Percentiles rank a stretch among this genome's conserved stretches.
Conservation (phyloP, 352 stramenopile genomes). For the Phytophthora syringae region DNA sequence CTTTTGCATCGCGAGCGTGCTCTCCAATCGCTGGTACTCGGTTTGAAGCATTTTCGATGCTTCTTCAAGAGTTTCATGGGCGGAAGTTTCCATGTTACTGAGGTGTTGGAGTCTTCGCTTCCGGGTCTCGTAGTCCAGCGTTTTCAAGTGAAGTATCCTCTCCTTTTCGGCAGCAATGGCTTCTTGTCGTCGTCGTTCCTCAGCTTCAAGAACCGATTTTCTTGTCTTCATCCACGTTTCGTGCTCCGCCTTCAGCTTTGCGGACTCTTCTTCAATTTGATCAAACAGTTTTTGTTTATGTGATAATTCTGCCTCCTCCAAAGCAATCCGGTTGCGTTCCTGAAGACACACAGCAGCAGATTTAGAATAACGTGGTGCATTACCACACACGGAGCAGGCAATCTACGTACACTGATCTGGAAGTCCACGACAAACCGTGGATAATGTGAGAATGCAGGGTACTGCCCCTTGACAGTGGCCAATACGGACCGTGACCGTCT, state of each 20-base stretch:
- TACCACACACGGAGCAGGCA: slow-evolving; percentile 6
- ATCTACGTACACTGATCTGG: slow-evolving; percentile 74
- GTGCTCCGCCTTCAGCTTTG: slow-evolving; percentile 65
- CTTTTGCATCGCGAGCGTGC: slow-evolving; percentile 57
- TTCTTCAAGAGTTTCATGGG: slow-evolving; percentile 69
- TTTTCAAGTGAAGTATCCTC: slow-evolving; percentile 71
- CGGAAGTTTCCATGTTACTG: slow-evolving; percentile 60
- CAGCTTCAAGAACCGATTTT: slow-evolving; percentile 54
- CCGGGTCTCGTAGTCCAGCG: slow-evolving; percentile 73
- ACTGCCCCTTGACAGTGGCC: slow-evolving; percentile 78
- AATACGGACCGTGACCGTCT: slow-evolving; percentile 27
- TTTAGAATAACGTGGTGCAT: neutral
- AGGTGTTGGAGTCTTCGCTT: slow-evolving; percentile 70
- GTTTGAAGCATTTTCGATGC: slow-evolving; percentile 65
- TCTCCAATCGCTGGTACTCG: slow-evolving; percentile 65
- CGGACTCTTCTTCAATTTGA: slow-evolving; percentile 58
- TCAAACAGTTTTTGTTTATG: slow-evolving; percentile 71
- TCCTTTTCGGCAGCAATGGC: slow-evolving; percentile 65
- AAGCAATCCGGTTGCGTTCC: slow-evolving; percentile 83
- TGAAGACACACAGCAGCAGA: slow-evolving; percentile 28
- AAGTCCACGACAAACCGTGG: slow-evolving; percentile 85
- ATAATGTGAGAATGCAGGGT: slow-evolving; percentile 83
- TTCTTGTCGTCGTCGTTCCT: slow-evolving; percentile 71
- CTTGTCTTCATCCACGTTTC: slow-evolving; percentile 73
- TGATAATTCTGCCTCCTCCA: slow-evolving; percentile 72